Evolutionary conservation across 2,329 filamentous ascomycete genomes (phyloP).

Genomic region (Trichoderma sp.): DNA sequence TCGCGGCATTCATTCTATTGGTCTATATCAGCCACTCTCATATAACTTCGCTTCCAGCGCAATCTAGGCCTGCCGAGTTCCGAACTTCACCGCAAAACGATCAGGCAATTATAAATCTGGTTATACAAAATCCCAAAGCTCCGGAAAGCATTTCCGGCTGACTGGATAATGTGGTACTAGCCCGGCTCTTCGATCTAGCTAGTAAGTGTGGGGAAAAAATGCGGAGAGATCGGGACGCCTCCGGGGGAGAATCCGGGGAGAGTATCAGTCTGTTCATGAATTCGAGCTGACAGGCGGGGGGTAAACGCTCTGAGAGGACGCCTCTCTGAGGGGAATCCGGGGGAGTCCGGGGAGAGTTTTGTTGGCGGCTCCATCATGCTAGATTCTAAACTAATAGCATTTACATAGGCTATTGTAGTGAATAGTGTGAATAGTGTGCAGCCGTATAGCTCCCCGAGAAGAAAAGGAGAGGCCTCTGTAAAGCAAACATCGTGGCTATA

Average conservation of each 20-base stretch:
- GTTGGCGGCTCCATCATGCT: background rate
- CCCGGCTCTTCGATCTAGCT: background rate
- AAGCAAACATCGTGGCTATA: background rate
- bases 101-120: background rate
- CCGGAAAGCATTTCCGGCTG: background rate
- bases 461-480: background rate
- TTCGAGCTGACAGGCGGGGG: background rate
- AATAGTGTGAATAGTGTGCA: background rate
- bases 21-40: background rate
- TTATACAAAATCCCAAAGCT: background rate
- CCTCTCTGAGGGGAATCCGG: constrained; percentile 1
- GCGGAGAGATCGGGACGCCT: background rate
- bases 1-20: background rate
- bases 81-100: background rate
- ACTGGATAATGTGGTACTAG: background rate
- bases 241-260: background rate
- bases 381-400: background rate
- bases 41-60: background rate
- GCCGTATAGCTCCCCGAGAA: constrained; percentile 8
- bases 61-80: background rate
- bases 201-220: background rate
- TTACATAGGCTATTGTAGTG: background rate
- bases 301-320: background rate
- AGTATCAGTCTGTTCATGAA: background rate
- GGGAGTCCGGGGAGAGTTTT: constrained; percentile 11